These are phyloP conservation scores for Amaranthus cruentus DNA, from an alignment of 148 eudicot species.

Conservation along the genomic window DNA sequence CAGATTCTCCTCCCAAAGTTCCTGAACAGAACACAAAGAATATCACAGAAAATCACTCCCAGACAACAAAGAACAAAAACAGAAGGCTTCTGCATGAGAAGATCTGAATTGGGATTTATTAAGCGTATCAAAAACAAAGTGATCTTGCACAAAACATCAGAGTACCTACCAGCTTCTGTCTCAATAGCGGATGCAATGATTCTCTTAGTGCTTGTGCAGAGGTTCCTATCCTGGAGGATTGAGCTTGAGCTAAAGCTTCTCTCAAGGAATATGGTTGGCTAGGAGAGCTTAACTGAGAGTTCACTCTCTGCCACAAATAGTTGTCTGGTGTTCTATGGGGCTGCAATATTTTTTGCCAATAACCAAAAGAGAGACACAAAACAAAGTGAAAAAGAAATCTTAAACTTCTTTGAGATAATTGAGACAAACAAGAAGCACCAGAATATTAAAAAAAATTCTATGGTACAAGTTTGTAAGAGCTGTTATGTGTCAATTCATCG, in stretches of 20 bases:
- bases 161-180: slow-evolving; percentile 84
- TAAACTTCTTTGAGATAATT: slow-evolving; percentile 5
- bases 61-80: not conserved
- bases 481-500: not conserved
- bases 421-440: slow-evolving; percentile 1
- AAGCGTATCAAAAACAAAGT: not conserved
- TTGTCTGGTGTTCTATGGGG: slow-evolving; percentile 94
- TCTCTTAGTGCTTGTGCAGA: slow-evolving; percentile 89
- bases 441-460: not conserved
- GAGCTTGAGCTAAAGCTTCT: slow-evolving; percentile 99
- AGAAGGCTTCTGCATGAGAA: not conserved
- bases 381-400: not conserved
- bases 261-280: slow-evolving; percentile 98
- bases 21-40: slow-evolving; percentile 40
- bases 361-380: not conserved
- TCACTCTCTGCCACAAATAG: slow-evolving; percentile 89
- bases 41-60: not conserved
- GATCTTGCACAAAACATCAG: not conserved
- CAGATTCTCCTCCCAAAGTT: slow-evolving; percentile 99
- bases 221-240: slow-evolving; percentile 96
- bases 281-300: slow-evolving; percentile 96
- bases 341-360: slow-evolving; percentile 34
- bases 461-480: not conserved
- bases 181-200: slow-evolving; percentile 91
- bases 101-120: not conserved